Evolutionary conservation across 2,329 filamentous ascomycete genomes (phyloP), one percentile per base, ranked within the genome.

Genomic region (Samsoniella hepiali): DNA sequence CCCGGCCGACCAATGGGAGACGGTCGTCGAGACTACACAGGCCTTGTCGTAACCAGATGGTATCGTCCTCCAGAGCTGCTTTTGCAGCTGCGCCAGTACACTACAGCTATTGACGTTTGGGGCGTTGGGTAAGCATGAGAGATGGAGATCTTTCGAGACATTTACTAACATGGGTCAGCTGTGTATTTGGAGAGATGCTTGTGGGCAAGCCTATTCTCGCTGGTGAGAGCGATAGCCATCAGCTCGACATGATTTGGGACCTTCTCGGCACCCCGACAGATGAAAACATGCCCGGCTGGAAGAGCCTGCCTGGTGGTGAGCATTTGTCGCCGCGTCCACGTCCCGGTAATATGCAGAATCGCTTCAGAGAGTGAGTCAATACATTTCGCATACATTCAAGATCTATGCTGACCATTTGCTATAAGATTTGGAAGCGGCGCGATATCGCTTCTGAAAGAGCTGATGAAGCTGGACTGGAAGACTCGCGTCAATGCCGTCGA

Each of bases 61-160:
- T 99, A 99, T 74, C 84, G 95, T 31, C 95, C 95, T 40, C 95
- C 95, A 0, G 95, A 99, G 81, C 82, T 99, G 45, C 81, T 99
- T 38, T 83, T 99, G 56, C 90, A 94, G 67, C 82, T 99, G 38
- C 88, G 93, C 70, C 87, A 87, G 68, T 99, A 99, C 76, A 99
- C 95, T n/a, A 92, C 93, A 15, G 93, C 95, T 10, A 97, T 99
- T 71, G 95, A 99, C 76, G 87, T 99, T 78, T 99, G 95, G 95
- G 95, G 95, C 69, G 94, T 97, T 69, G 95, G 94, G 90, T 93
- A 81, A 79, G 87, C 74, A 58, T 59, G 15, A 34, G 22, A 9
- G 8, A 42, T 59, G 3, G 7, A 5, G 32, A 27, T 5, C 11
- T 8, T 15, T 42, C 61, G 8, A 8, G 22, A 13, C 1, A 27